phyloP scores from a whole-genome alignment of 768 basidiomycete species.

The Rhizopogon rudus region DNA sequence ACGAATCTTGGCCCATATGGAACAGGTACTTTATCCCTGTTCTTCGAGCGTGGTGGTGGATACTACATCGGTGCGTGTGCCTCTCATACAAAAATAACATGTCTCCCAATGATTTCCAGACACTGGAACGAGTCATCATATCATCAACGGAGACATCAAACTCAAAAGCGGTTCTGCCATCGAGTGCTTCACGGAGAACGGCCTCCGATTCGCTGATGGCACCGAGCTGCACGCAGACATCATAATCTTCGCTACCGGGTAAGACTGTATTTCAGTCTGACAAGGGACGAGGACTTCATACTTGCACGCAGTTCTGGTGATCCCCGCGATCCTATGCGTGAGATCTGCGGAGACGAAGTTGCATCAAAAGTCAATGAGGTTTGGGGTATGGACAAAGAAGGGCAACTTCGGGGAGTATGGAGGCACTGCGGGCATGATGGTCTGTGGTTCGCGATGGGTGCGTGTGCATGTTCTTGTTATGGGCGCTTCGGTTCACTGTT shows the following conservation, averaged over 20 bases:
- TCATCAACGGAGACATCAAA: slow-evolving; percentile 45
- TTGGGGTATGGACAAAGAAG: slow-evolving; percentile 63
- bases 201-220: slow-evolving; percentile 25
- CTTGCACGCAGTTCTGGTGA: slow-evolving; percentile 46
- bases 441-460: slow-evolving; percentile 25
- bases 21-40: slow-evolving; percentile 27
- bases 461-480: not conserved
- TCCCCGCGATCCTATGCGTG: slow-evolving; percentile 32
- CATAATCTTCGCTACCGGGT: slow-evolving; percentile 30
- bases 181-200: slow-evolving; percentile 24
- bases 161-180: slow-evolving; percentile 39
- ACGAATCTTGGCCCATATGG: slow-evolving; percentile 29
- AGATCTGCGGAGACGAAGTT: slow-evolving; percentile 42
- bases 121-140: slow-evolving; percentile 36
- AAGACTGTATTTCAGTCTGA: not conserved
- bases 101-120: slow-evolving; percentile 14
- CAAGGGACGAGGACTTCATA: slow-evolving; percentile 12
- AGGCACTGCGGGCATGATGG: slow-evolving; percentile 32
- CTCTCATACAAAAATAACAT: not conserved
- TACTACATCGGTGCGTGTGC: slow-evolving; percentile 33
- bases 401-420: slow-evolving; percentile 45
- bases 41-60: slow-evolving; percentile 28
- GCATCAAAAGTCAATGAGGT: slow-evolving; percentile 42
- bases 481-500: not conserved
- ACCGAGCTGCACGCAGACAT: slow-evolving; percentile 28